phyloP scores from a whole-genome alignment of 2,329 filamentous ascomycete genomes.

The Teratosphaeria zuluensis region DNA sequence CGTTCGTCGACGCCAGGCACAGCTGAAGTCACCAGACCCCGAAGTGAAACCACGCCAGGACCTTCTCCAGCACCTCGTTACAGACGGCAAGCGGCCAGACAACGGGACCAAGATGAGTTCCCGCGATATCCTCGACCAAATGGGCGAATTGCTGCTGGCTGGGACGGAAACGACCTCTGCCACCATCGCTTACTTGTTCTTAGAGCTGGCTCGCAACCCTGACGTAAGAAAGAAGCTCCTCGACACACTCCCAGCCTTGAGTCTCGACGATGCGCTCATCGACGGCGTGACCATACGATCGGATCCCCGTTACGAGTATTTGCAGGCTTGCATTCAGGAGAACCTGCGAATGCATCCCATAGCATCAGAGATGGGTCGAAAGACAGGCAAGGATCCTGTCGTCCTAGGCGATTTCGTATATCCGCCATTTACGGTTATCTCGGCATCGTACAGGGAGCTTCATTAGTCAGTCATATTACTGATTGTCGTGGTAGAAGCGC shows the following conservation, averaged over 20 bases:
- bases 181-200: background rate
- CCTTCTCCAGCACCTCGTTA: background rate
- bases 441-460: background rate
- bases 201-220: background rate
- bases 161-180: background rate
- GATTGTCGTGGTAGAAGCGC: background rate
- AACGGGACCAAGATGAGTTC: background rate
- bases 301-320: background rate
- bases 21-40: background rate
- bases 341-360: background rate
- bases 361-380: background rate
- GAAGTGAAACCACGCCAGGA: background rate
- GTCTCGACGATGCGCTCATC: background rate
- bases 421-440: constrained; percentile 6
- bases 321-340: background rate
- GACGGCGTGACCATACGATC: background rate
- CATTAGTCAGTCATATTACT: background rate
- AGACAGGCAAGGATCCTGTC: background rate
- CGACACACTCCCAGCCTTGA: background rate
- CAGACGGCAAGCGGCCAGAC: background rate
- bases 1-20: background rate
- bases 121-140: background rate
- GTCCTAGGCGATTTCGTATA: constrained; percentile 1
- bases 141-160: background rate
- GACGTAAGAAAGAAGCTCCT: background rate